Percentiles rank a stretch among this genome's conserved stretches.
phyloP scores from a whole-genome alignment of 208 protist species.

The Angomonas deanei region DNA sequence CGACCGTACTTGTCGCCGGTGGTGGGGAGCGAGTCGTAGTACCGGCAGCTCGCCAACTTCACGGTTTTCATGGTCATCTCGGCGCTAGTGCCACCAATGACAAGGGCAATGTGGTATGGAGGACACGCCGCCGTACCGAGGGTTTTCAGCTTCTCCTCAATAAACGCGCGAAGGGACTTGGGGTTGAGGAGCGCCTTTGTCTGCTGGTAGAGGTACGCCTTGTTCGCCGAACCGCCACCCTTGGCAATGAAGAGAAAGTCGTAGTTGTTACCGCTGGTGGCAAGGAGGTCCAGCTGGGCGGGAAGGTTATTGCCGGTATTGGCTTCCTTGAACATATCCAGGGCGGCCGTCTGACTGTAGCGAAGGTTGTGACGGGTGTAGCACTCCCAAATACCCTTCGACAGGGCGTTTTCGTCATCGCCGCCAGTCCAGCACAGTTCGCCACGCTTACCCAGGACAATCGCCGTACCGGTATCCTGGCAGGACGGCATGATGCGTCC shows the following conservation, averaged over 20 bases:
- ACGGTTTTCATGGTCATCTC: slow-evolving; percentile 98
- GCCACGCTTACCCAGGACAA: slow-evolving; percentile 95
- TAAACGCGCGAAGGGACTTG: slow-evolving; percentile 87
- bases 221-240: slow-evolving; percentile 97
- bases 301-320: slow-evolving; percentile 97
- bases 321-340: slow-evolving; percentile 97
- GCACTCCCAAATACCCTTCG: slow-evolving; percentile 93
- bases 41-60: slow-evolving; percentile 92
- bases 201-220: slow-evolving; percentile 96
- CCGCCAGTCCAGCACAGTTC: slow-evolving; percentile 95
- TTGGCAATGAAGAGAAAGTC: slow-evolving; percentile 97
- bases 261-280: slow-evolving; percentile 91
- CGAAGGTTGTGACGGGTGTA: slow-evolving; percentile 95
- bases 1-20: slow-evolving; percentile 86
- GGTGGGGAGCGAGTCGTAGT: slow-evolving; percentile 95
- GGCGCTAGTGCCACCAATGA: slow-evolving; percentile 95
- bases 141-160: slow-evolving; percentile 92
- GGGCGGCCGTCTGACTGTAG: slow-evolving; percentile 93
- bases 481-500: slow-evolving; percentile 88
- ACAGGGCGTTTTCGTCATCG: slow-evolving; percentile 93
- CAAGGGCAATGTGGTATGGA: slow-evolving; percentile 96
- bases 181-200: slow-evolving; percentile 95
- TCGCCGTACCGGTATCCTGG: slow-evolving; percentile 98
- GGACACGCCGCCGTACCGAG: slow-evolving; percentile 97
- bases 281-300: slow-evolving; percentile 96